phyloP scores from a whole-genome alignment of 2,329 filamentous ascomycete species.

The Penicillium olsonii region DNA sequence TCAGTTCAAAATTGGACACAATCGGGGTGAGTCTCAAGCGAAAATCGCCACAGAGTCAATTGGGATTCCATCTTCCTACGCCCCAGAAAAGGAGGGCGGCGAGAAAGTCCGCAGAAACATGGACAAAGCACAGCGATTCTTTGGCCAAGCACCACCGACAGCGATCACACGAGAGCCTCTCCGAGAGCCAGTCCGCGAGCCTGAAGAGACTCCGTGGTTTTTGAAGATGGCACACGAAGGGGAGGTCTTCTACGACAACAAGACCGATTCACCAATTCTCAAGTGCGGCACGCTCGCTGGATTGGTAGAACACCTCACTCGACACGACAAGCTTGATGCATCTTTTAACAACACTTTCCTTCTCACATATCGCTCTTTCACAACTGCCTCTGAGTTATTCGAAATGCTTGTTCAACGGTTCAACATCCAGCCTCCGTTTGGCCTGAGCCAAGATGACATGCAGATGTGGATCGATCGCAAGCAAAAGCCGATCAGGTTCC shows the following conservation, averaged over 20 bases:
- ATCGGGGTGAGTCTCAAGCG: conserved; percentile 42
- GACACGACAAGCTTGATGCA: conserved; percentile 92
- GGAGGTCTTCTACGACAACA: conserved; percentile 87
- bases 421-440: conserved; percentile 85
- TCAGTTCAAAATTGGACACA: conserved; percentile 23
- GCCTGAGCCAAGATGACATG: conserved; percentile 72
- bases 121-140: conserved; percentile 51
- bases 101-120: conserved; percentile 47
- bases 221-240: conserved; percentile 82
- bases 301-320: conserved; percentile 89
- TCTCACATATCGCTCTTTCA: conserved; percentile 94
- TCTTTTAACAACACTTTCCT: conserved; percentile 98
- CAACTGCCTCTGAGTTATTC: conserved; percentile 84
- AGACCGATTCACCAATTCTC: conserved; percentile 71
- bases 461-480: conserved; percentile 90
- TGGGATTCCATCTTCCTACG: conserved; percentile 45
- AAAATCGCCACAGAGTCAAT: conserved; percentile 42
- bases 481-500: conserved; percentile 92
- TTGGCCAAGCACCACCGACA: conserved; percentile 48
- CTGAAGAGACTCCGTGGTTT: conserved; percentile 81
- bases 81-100: conserved; percentile 37
- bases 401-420: conserved; percentile 90
- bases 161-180: conserved; percentile 40
- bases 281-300: conserved; percentile 88
- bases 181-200: conserved; percentile 49